Base-by-base conservation (phyloP, 495 filamentous ascomycete species). In the Trichocladium antarcticum region DNA sequence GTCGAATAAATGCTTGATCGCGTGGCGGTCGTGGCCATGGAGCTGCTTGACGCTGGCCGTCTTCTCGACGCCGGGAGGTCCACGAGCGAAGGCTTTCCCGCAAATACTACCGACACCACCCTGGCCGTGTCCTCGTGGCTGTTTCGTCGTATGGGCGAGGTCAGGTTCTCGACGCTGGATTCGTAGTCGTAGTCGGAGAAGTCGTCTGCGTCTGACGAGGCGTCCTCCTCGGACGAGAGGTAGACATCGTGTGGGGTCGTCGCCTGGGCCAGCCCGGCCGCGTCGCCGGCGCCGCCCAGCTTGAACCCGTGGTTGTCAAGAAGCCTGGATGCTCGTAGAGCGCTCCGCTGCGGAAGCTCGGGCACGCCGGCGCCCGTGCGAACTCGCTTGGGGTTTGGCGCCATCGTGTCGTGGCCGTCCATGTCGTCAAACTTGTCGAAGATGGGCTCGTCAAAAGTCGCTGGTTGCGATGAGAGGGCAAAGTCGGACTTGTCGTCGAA, bases 141-240 rank as follows among this genome's bases (percentile, higher is more conserved):
- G 53, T 36, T 59, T 24, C 69, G 55, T 22, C 62, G 51, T 21
- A 57, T 51, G 12, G 62, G 59, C 6, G 64, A 68, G 10, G 62
- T 44, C 17, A 63, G 59, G 20, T 66, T 64, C 28, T 69, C 65
- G 41, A 57, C 60, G 37, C 56, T 64, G 43, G 69, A 70, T 44
- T 74, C 71, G 58, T 62, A 73, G 54, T 62, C 70, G 54, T 68
- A 70, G 52, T 74, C 72, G 42, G 71, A 75, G 39, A 70, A 71
- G 57, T 73, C 71, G 52, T 73, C 71, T 20, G 72, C 67, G 22
- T 70, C 68, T 0, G 72, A 74, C 14, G 72, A 75, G 37, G 64
- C 72, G 38, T 73, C 70, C 52, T 75, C 72, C 42, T 75, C 72
- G 5, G 71, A 74, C 8, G 72, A 75, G 16, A 75, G 69, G 54